A percentile compares a stretch with the other conserved stretches of the same genome.
Evolutionary conservation across 2,329 filamentous ascomycete genomes (phyloP).

Genomic region (Cytospora leucostoma): DNA sequence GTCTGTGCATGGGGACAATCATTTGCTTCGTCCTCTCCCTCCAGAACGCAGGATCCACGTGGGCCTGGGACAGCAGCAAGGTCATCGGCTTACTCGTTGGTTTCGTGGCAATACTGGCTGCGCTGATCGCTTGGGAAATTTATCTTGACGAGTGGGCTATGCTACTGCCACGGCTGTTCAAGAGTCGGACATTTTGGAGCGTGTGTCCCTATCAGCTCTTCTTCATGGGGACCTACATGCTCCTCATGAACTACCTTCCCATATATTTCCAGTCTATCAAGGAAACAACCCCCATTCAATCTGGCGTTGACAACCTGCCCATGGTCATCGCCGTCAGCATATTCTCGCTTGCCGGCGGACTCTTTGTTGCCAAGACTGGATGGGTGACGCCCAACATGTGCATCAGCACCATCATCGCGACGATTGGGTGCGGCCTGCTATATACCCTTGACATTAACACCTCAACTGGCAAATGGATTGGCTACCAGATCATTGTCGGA

Average conservation of each 20-base stretch:
- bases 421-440: conserved; percentile 9
- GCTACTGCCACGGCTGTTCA: conserved; percentile 48
- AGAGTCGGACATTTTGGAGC: conserved; percentile 45
- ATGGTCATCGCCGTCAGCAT: conserved; percentile 42
- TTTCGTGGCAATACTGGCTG: no score
- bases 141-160: conserved; percentile 50
- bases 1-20: conserved; percentile 40
- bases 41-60: conserved; percentile 41
- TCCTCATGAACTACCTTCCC: conserved; percentile 45
- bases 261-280: conserved; percentile 47
- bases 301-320: conserved; percentile 45
- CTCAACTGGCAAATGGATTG: conserved; percentile 11
- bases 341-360: conserved; percentile 39
- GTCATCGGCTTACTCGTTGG: conserved; percentile 38
- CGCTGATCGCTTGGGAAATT: conserved; percentile 37
- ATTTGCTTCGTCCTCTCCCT: conserved; percentile 41
- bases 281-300: conserved; percentile 37
- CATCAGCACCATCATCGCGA: conserved; percentile 26
- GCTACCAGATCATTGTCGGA: conserved; percentile 22
- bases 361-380: conserved; percentile 36
- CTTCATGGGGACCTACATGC: conserved; percentile 47
- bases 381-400: conserved; percentile 45
- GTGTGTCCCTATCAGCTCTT: conserved; percentile 44
- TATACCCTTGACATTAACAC: background rate
- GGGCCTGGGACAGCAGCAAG: conserved; percentile 36